Base-by-base conservation (phyloP, 805 yeast species). In the Cyberlindnera mississippiensis region DNA sequence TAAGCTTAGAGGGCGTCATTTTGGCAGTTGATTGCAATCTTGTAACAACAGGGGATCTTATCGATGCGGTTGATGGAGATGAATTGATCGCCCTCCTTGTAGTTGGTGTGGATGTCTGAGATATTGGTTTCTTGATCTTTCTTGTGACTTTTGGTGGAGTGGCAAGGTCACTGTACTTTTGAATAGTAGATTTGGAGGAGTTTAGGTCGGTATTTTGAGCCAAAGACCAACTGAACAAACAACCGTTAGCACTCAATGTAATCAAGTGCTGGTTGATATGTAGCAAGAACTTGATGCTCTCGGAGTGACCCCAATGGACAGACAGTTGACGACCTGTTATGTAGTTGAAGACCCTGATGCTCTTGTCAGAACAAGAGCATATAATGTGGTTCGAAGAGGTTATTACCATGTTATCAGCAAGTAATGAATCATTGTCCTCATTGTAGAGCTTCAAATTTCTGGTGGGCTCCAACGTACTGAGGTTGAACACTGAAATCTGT, bases 231-330 rank as follows among this genome's bases (percentile, higher is more conserved):
- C 54, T 57, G 45, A 78, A 76, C 38, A 77, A 53, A 53, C 82
- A 76, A 0, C 82, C 84, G 50, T 73, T 80, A 7, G 61, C 61
- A 16, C 80, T 71, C 13, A 75, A 63, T 0, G 80, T 67, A 2
- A 74, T 48, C 20, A 72, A 55, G 13, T 65, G 53, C 5, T 50
- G 51, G 4, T 52, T 46, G 13, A 43, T 40, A 6, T 49, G 40
- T 9, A 46, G 11, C 33, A 63, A 40, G 7, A 59, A 73, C 12
- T 74, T 56, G 5, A 80, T 68, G 1, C 71, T 58, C 30, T 80
- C 79, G 1, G 80, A 69, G 48, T 75, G 81, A 0, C 77, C 90
- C 83, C 84, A 82, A 35, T 68, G 73, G 0, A 72, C 65, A 7
- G 75, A 67, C 9, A 78, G 33, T 9, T 68, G 68, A 37, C 62